Percentiles rank a stretch among this genome's conserved stretches.
phyloP scores from a whole-genome alignment of 352 stramenopile species.

The Thalassiosira oceanica region DNA sequence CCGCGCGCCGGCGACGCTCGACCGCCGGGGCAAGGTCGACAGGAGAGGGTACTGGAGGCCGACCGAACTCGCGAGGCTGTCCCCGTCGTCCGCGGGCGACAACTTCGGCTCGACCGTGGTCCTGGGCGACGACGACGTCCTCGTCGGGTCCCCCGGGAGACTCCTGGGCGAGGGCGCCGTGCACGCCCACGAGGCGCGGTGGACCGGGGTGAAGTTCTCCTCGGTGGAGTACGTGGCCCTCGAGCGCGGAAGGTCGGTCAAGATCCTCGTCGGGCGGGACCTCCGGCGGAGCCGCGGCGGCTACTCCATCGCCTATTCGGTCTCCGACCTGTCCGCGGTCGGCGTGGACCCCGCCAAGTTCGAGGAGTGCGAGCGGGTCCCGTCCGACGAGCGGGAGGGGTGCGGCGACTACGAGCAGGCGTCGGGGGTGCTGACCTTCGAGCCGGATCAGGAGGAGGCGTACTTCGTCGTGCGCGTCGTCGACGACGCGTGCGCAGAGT shows the following conservation, averaged over 20 bases:
- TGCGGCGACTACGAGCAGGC: slow-evolving; percentile 84
- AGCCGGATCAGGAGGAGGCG: slow-evolving; percentile 83
- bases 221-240: slow-evolving; percentile 85
- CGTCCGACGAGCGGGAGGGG: slow-evolving; percentile 28
- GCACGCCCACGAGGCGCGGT: slow-evolving; percentile 89
- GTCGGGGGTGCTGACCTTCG: slow-evolving; percentile 88
- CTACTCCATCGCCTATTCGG: slow-evolving; percentile 75
- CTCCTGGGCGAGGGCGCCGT: slow-evolving; percentile 85
- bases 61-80: slow-evolving; percentile 60
- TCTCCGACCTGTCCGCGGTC: slow-evolving; percentile 78
- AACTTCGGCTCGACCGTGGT: slow-evolving; percentile 87
- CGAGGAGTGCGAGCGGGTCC: slow-evolving; percentile 47
- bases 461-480: slow-evolving; percentile 90
- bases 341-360: slow-evolving; percentile 76
- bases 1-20: slow-evolving; percentile 31
- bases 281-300: slow-evolving; percentile 34
- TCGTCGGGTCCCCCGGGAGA: slow-evolving; percentile 84
- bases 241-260: slow-evolving; percentile 73
- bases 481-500: slow-evolving; percentile 90
- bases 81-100: slow-evolving; percentile 58
- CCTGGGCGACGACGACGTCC: slow-evolving; percentile 60
- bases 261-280: slow-evolving; percentile 72
- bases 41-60: slow-evolving; percentile 51
- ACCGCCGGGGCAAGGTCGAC: slow-evolving; percentile 16
- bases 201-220: slow-evolving; percentile 77